Evolutionary conservation across 2,329 filamentous ascomycete species (phyloP), one percentile per base, ranked within the genome.

Genomic region (Clonostachys sp.): DNA sequence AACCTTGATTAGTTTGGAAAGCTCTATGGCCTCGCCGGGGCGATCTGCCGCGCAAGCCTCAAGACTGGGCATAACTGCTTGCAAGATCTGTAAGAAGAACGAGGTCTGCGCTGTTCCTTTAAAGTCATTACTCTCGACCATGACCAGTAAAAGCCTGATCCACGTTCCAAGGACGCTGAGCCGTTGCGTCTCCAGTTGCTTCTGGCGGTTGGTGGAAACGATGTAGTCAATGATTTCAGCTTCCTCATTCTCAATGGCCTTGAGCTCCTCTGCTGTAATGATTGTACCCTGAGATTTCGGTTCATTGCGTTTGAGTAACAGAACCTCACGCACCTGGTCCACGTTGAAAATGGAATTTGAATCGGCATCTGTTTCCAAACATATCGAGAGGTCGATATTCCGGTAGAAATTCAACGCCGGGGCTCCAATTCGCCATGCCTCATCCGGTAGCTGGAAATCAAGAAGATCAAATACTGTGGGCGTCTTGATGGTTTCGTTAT

Each of bases 391-490:
- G 53, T 91, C 83, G 20, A 95, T 63, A 40, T 84, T 83, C 16
- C 71, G 70, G 51, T 91, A 85, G 51, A 80, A 80, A 39, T 73
- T 67, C 17, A 87, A 69, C 6, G 73, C 63, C 4, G 83, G 81
- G 3, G 78, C 64, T 3, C 76, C 60, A 5, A 71, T 63, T 20
- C 71, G 64, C 71, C 79, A 81, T n/a, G 72, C 60, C 14, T 65
- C 72, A 42, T 75, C 74, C 17, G 73, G 62, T 3, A 77, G 65
- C 50, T 94, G 79, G 58, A 97, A 97, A 66, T 99, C 94, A 57
- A 95, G 94, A 18, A 97, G 77, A 54, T 96, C 91, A 59, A 97
- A 96, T 7, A 97, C 79, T 5, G 87, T 91, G 1, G 86, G 78
- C 49, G 90, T 87, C 30, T 74, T 70, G 36, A 87, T 72, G 6